A percentile compares a stretch with the other conserved stretches of the same genome.
These are phyloP conservation scores for Omphalotus guepiniiformis DNA, from an alignment of 768 basidiomycete species.

Conservation along the genomic window DNA sequence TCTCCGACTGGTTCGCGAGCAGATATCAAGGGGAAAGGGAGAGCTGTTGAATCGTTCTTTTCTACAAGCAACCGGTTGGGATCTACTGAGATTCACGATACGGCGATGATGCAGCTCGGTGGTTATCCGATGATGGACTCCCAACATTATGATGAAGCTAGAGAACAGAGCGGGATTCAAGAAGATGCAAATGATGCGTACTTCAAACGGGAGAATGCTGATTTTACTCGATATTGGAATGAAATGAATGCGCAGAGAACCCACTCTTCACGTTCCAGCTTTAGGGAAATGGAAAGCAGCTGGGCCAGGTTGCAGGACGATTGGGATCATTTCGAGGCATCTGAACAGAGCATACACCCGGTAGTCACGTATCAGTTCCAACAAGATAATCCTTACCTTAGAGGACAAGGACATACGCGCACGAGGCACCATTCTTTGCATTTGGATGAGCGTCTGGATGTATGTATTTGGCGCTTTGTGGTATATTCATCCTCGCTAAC, in stretches of 20 bases:
- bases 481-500: background rate
- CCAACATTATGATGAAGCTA: background rate
- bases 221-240: conserved; percentile 61
- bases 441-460: conserved; percentile 34
- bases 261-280: conserved; percentile 10
- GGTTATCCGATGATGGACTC: background rate
- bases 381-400: conserved; percentile 70
- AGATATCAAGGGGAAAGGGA: conserved; percentile 70
- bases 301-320: conserved; percentile 72
- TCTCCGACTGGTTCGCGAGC: conserved; percentile 15
- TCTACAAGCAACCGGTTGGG: conserved; percentile 2
- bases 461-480: conserved; percentile 19
- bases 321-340: conserved; percentile 84
- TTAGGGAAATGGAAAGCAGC: conserved; percentile 19
- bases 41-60: conserved; percentile 30
- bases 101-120: background rate
- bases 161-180: conserved; percentile 5
- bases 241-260: conserved; percentile 26
- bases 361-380: conserved; percentile 68
- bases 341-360: conserved; percentile 55
- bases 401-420: conserved; percentile 51
- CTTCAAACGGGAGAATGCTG: conserved; percentile 65
- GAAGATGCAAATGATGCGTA: conserved; percentile 62
- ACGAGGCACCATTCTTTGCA: conserved; percentile 47
- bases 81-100: conserved; percentile 9